phyloP scores from a whole-genome alignment of 306 rosid genomes.

The Lithocarpus polystachyus region DNA sequence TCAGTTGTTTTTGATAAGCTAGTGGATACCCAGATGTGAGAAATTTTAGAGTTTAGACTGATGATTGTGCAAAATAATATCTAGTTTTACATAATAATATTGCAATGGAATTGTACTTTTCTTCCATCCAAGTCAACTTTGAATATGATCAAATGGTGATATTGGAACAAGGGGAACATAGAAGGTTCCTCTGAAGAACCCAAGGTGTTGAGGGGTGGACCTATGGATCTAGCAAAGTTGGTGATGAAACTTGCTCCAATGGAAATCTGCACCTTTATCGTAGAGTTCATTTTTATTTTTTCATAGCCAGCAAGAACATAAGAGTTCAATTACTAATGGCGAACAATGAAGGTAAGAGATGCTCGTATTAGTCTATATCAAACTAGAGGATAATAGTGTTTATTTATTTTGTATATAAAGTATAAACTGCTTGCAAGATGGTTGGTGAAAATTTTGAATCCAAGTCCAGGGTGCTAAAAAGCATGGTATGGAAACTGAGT shows the following conservation, averaged over 20 bases:
- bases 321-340: slow-evolving; percentile 16
- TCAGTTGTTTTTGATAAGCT: not conserved
- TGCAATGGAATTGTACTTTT: not conserved
- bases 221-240: no score
- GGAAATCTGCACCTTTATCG: no score
- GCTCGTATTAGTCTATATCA: not conserved
- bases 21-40: not conserved
- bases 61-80: not conserved
- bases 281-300: no score
- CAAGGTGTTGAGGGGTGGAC: no score
- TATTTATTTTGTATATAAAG: not conserved
- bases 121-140: no score
- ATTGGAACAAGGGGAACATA: no score
- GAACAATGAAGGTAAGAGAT: not conserved
- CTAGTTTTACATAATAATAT: not conserved
- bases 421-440: not conserved
- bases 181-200: no score
- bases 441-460: not conserved
- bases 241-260: no score
- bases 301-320: no score
- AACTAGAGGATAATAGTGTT: not conserved
- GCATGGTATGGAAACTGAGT: not conserved
- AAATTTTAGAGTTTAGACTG: not conserved
- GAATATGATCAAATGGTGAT: no score
- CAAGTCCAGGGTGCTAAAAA: not conserved